Base-by-base conservation (phyloP, 2,329 filamentous ascomycete species). In the Fusarium nanum region DNA sequence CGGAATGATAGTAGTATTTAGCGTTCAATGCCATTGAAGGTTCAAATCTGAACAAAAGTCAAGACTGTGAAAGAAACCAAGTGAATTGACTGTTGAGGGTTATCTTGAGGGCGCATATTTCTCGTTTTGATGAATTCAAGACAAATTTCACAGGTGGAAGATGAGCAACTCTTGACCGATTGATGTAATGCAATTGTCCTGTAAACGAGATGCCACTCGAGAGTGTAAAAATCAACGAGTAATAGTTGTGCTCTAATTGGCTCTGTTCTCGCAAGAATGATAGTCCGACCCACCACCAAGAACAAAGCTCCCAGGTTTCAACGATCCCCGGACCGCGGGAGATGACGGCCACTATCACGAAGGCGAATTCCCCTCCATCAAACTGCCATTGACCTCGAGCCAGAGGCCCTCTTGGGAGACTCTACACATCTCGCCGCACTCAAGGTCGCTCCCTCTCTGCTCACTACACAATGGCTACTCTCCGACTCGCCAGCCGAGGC, bases 401-500 rank as follows among this genome's bases (percentile, higher is more conserved):
- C 73, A 77, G 78, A 80, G 79, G 78, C 73, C 76, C 74, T 73
- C 55, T 68, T 67, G 75, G 77, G 75, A 77, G 73, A 75, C 71
- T 72, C 70, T 67, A 68, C 67, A 73, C 65, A 72, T 70, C 68
- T 73, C 68, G 60, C 72, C 67, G 72, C 71, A 71, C 75, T 73
- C 71, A 73, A 71, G 74, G 72, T 70, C 69, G 71, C 73, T 70
- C 61, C 62, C 62, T 72, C 68, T 70, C 67, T 67, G 52, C 67
- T 64, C 70, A 59, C 76, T 70, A 49, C 79, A 84, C 81, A 83
- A 94, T 94, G 92, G 87, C 91, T 81, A 86, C 89, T 76, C 84
- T 94, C 83, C 89, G 92, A 82, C 86, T 94, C 79, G 91, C 90
- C 81, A 87, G 89, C 86, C 88, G 86, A 82, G 86, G 88, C 81